Evolutionary conservation across 2,329 filamentous ascomycete species (phyloP).

Genomic region (Colletotrichum cuscutae): DNA sequence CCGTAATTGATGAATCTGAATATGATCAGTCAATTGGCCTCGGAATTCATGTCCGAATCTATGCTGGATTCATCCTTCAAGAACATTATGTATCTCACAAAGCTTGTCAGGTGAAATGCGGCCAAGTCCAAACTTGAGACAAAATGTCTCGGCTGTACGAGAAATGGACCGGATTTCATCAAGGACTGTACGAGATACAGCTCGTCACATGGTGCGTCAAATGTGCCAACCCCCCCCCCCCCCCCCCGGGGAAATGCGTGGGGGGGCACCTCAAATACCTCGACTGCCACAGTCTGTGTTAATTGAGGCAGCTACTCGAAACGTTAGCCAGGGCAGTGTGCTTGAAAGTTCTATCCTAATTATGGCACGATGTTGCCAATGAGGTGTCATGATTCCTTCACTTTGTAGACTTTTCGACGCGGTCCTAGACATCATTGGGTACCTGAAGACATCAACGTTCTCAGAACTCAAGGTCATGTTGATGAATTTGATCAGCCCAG

Average conservation of each 20-base stretch:
- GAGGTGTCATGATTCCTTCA: neutral
- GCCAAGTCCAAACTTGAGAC: neutral
- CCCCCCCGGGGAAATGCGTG: too few relatives aligned
- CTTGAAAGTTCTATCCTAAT: neutral
- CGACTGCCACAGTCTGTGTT: too few relatives aligned
- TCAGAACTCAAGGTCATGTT: neutral
- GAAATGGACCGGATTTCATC: constrained; percentile 20
- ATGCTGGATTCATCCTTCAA: neutral
- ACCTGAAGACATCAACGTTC: neutral
- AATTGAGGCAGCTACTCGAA: neutral
- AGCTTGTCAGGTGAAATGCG: neutral
- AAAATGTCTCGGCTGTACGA: neutral
- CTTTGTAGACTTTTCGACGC: neutral
- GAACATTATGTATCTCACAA: neutral
- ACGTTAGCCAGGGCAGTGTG: neutral
- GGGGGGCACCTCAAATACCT: too few relatives aligned
- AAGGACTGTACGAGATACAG: neutral
- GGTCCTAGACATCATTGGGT: neutral
- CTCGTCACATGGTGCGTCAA: neutral
- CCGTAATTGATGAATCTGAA: neutral
- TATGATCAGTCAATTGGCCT: neutral
- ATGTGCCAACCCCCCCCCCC: neutral
- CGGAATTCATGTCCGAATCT: neutral
- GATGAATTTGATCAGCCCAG: neutral
- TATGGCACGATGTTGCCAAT: neutral